phyloP scores from a whole-genome alignment of 148 eudicot species.

The Persicaria tinctoria region DNA sequence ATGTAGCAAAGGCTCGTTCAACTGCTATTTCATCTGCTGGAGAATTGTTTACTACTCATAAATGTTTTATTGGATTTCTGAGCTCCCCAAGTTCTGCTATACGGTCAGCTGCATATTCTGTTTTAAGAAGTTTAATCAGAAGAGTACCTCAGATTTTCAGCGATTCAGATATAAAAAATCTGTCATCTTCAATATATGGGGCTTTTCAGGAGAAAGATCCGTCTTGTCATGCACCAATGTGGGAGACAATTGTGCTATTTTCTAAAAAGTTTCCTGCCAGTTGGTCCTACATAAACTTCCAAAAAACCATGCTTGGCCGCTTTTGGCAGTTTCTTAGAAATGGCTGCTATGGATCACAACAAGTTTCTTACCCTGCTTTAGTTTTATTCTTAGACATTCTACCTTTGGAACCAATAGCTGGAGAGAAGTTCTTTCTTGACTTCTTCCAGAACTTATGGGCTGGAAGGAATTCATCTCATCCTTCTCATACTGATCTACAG shows the following conservation, averaged over 20 bases:
- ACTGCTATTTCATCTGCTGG: constrained; percentile 56
- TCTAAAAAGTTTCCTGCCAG: constrained; percentile 52
- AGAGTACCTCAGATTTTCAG: constrained; percentile 58
- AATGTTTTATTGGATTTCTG: constrained; percentile 60
- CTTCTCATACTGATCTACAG: constrained; percentile 42
- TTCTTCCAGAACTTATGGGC: constrained; percentile 79
- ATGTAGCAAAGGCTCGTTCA: constrained; percentile 44
- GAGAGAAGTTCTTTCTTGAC: constrained; percentile 58
- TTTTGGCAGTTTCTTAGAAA: constrained; percentile 71
- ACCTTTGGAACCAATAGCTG: constrained; percentile 42
- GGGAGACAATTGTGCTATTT: constrained; percentile 70
- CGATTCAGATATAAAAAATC: constrained; percentile 62
- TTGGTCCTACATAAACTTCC: constrained; percentile 67
- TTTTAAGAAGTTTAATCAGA: constrained; percentile 60
- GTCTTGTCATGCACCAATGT: constrained; percentile 80
- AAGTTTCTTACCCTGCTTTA: constrained; percentile 82
- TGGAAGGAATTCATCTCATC: constrained; percentile 55
- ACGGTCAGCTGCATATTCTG: constrained; percentile 79
- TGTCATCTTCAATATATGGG: constrained; percentile 64
- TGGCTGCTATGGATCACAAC: constrained; percentile 97
- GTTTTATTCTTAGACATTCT: constrained; percentile 62
- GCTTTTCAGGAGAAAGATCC: constrained; percentile 86
- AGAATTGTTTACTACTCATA: constrained; percentile 57
- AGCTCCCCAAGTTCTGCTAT: constrained; percentile 57
- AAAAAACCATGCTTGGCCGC: constrained; percentile 50